A percentile compares a stretch with the other conserved stretches of the same genome.
Conservation (phyloP, 2,329 filamentous ascomycete genomes). For the Diplodia corticola region DNA sequence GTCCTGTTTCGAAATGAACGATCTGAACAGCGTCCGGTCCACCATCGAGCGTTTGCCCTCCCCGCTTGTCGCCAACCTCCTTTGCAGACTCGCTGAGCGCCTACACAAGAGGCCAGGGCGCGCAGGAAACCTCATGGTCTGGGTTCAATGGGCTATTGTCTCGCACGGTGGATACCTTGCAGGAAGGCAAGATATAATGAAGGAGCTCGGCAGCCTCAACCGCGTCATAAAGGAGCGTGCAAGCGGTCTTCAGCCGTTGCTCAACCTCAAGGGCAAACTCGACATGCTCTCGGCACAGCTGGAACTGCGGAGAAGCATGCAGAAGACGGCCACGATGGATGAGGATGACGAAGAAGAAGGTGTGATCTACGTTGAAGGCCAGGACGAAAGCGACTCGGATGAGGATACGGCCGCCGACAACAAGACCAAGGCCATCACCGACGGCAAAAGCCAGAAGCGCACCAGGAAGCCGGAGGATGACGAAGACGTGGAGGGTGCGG, state of each 20-base stretch:
- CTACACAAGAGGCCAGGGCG: constrained; percentile 85
- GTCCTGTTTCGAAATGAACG: constrained; percentile 81
- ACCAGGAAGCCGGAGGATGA: constrained; percentile 27
- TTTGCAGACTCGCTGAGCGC: constrained; percentile 82
- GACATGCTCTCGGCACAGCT: constrained; percentile 93
- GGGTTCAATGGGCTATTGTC: constrained; percentile 94
- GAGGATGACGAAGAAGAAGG: constrained; percentile 68
- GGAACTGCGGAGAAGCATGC: constrained; percentile 71
- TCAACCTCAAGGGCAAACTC: constrained; percentile 90
- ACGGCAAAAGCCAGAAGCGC: constrained; percentile 24
- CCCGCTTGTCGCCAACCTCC: constrained; percentile 72
- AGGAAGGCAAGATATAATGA: constrained; percentile 78
- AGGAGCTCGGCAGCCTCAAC: constrained; percentile 75
- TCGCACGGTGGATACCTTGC: constrained; percentile 90
- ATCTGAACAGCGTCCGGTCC: constrained; percentile 74
- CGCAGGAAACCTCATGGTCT: constrained; percentile 86
- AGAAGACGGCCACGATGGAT: constrained; percentile 57
- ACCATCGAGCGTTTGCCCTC: constrained; percentile 92
- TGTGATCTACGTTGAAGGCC: constrained; percentile 84
- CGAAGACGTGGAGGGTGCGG: constrained; percentile 53
- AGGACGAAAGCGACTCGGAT: constrained; percentile 59
- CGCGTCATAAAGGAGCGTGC: constrained; percentile 86
- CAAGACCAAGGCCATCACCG: constrained; percentile 42
- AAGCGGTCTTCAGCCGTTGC: constrained; percentile 74
- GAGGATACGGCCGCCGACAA: constrained; percentile 48